phyloP scores from a whole-genome alignment of 2,329 filamentous ascomycete species.

The Xylaria sp. region DNA sequence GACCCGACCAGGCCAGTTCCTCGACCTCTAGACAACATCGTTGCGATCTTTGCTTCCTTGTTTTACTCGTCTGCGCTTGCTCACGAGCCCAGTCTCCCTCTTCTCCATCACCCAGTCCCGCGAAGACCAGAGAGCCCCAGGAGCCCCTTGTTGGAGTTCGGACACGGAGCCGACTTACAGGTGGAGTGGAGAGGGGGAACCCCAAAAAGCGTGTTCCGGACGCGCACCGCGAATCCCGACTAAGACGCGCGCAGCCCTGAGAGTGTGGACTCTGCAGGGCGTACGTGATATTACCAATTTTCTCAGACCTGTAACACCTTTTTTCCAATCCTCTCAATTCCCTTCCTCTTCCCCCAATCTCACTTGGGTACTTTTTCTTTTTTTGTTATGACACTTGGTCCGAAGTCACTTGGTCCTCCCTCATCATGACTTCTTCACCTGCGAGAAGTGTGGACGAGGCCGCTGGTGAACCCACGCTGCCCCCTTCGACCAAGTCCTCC shows the following conservation, averaged over 20 bases:
- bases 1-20: constrained; percentile 13
- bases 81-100: not conserved
- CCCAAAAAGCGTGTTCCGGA: constrained; percentile 23
- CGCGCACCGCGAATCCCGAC: constrained; percentile 30
- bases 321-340: not conserved
- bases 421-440: constrained; percentile 35
- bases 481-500: constrained; percentile 29
- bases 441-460: constrained; percentile 29
- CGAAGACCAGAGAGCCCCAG: too few relatives aligned
- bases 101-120: not conserved
- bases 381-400: constrained; percentile 23
- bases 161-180: constrained; percentile 18
- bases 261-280: constrained; percentile 23
- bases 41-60: constrained; percentile 1
- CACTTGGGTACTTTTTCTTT: constrained; percentile 1
- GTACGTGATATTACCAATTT: constrained; percentile 25
- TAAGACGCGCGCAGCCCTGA: constrained; percentile 25
- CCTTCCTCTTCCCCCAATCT: constrained; percentile 6
- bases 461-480: constrained; percentile 42
- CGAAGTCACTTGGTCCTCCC: constrained; percentile 16
- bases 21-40: constrained; percentile 6
- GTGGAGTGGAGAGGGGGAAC: constrained; percentile 16
- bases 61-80: constrained; percentile 3
- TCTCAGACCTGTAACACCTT: constrained; percentile 17
- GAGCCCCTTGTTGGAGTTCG: constrained; percentile 8